Percentiles rank a stretch among this genome's conserved stretches.
These are phyloP conservation scores for Pharus latifolius DNA, from an alignment of 176 grass and related monocot species.

Conservation along the genomic window DNA sequence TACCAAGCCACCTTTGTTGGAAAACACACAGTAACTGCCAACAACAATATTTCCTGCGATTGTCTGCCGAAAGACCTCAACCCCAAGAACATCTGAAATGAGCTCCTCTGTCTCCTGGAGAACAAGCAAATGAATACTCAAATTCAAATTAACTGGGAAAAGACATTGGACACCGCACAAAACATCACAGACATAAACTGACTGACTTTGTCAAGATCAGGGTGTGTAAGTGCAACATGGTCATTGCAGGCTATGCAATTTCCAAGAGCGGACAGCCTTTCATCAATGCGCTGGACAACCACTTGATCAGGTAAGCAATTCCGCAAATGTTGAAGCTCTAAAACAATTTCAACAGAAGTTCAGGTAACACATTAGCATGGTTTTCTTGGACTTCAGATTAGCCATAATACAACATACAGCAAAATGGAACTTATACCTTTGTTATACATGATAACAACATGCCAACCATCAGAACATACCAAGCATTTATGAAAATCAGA, in stretches of 20 bases:
- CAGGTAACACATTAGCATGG: neutral
- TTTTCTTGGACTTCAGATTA: too few species aligned
- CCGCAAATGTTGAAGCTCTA: slow-evolving; percentile 95
- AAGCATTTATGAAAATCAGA: too few species aligned
- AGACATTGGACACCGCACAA: neutral
- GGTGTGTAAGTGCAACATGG: slow-evolving; percentile 98
- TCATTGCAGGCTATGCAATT: slow-evolving; percentile 93
- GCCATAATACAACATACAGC: neutral
- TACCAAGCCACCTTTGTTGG: slow-evolving; percentile 91
- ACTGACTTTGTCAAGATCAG: slow-evolving; percentile 85
- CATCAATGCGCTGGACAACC: slow-evolving; percentile 89
- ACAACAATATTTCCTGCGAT: slow-evolving; percentile 95
- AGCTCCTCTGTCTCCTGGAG: slow-evolving; percentile 84
- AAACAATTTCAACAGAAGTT: slow-evolving; percentile 2
- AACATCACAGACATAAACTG: neutral
- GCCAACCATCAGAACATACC: too few species aligned
- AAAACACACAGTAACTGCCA: slow-evolving; percentile 78
- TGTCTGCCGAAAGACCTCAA: slow-evolving; percentile 88
- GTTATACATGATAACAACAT: too few species aligned
- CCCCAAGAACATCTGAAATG: slow-evolving; percentile 86
- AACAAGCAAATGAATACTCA: neutral
- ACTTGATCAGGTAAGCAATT: slow-evolving; percentile 95
- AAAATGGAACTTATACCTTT: too few species aligned
- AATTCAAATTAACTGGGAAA: neutral
- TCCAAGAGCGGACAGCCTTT: slow-evolving; percentile 77